phyloP scores from a whole-genome alignment of 345 rosid genomes.

The Salix arbutifolia region DNA sequence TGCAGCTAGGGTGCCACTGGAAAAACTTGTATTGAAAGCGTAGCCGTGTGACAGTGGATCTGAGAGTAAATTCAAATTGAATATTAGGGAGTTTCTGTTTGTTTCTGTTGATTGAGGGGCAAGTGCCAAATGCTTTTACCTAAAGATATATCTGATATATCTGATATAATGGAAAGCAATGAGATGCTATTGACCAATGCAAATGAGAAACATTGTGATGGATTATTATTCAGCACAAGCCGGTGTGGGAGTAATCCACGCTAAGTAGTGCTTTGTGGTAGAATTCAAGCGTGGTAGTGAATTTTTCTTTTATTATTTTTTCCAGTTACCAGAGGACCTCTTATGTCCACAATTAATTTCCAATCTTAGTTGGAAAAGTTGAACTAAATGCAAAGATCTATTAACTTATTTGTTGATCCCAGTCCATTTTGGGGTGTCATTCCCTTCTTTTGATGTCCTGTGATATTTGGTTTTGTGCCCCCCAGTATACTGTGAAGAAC shows the following conservation, averaged over 20 bases:
- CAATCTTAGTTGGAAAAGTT: neutral
- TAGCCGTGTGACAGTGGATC: no score
- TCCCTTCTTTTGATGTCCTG: neutral
- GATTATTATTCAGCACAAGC: neutral
- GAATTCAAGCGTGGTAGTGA: no score
- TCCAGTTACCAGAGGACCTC: neutral
- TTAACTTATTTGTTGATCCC: neutral
- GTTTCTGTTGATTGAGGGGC: neutral
- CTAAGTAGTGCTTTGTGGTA: neutral
- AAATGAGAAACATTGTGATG: neutral
- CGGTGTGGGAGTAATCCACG: neutral
- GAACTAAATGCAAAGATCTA: no score
- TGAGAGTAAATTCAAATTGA: no score
- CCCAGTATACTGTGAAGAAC: conserved; percentile 89
- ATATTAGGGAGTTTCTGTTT: neutral
- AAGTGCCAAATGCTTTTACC: neutral
- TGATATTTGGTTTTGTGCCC: conserved; percentile 2
- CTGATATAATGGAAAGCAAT: no score
- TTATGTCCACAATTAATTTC: neutral
- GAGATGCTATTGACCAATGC: neutral
- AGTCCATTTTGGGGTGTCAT: neutral
- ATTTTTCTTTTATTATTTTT: neutral
- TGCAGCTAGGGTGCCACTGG: no score
- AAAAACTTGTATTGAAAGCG: no score
- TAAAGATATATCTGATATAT: neutral